Percentiles rank a stretch among this genome's conserved stretches.
Conservation (phyloP, 139 green algal species). For the Asterochloris erici region DNA sequence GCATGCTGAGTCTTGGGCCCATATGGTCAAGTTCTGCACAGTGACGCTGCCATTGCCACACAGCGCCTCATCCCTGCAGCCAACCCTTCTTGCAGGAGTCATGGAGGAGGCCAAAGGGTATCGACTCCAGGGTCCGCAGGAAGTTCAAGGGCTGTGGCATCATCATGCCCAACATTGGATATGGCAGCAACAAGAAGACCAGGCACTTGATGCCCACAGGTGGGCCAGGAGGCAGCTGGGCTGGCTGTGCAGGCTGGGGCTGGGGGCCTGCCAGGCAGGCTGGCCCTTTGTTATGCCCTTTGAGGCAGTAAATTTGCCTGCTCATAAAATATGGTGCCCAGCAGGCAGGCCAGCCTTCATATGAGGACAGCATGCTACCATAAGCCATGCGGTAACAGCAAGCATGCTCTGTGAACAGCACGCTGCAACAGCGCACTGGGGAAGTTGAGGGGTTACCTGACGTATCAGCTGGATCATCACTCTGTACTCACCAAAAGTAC, state of each 20-base stretch:
- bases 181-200: constrained; percentile 94
- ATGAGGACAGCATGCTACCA: too few relatives aligned
- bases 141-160: constrained; percentile 95
- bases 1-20: neutral
- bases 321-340: too few relatives aligned
- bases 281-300: too few relatives aligned
- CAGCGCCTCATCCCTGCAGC: neutral
- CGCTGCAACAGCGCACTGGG: too few relatives aligned
- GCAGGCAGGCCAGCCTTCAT: neutral
- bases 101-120: constrained; percentile 96
- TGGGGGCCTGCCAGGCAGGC: too few relatives aligned
- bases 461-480: too few relatives aligned
- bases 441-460: too few relatives aligned
- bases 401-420: neutral
- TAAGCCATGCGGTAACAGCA: too few relatives aligned
- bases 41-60: neutral
- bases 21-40: neutral
- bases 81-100: constrained; percentile 51
- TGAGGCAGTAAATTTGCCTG: too few relatives aligned
- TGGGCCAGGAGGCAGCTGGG: constrained; percentile 4
- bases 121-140: constrained; percentile 89
- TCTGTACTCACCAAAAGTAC: too few relatives aligned
- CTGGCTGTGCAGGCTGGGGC: too few relatives aligned
- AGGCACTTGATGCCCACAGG: constrained; percentile 86
- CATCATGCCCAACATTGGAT: constrained; percentile 95